Conservation (phyloP, 805 yeast species). For the Candida chilensis region DNA sequence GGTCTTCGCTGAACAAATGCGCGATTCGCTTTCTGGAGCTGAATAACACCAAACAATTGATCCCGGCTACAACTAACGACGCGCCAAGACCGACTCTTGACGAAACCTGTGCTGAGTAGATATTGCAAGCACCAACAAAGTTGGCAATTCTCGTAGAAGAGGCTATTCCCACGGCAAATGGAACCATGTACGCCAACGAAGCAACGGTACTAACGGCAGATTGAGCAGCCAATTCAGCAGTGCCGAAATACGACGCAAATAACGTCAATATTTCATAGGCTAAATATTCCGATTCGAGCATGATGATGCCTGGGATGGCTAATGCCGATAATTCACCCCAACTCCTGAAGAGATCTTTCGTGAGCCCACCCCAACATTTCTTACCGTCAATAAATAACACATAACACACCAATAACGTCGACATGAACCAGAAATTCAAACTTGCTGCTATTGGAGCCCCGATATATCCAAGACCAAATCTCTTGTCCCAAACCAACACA, state of each 20-base stretch:
- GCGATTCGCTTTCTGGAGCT: slow-evolving; percentile 43
- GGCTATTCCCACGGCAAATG: slow-evolving; percentile 36
- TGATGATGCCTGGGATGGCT: slow-evolving; percentile 35
- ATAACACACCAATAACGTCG: slow-evolving; percentile 21
- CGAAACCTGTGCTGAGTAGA: slow-evolving; percentile 23
- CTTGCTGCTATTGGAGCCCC: slow-evolving; percentile 36
- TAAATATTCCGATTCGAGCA: slow-evolving; percentile 34
- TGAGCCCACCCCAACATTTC: slow-evolving; percentile 64
- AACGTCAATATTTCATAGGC: slow-evolving; percentile 38
- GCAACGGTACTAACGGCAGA: slow-evolving; percentile 40
- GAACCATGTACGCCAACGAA: slow-evolving; percentile 31
- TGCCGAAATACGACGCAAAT: slow-evolving; percentile 37
- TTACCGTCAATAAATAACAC: slow-evolving; percentile 50
- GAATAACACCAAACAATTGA: slow-evolving; percentile 37
- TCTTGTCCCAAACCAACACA: slow-evolving; percentile 31
- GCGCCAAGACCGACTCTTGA: slow-evolving; percentile 19
- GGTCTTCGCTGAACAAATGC: slow-evolving; percentile 51
- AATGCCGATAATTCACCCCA: slow-evolving; percentile 25
- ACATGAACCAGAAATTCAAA: slow-evolving; percentile 32
- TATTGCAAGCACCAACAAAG: slow-evolving; percentile 31
- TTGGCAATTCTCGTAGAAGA: slow-evolving; percentile 34
- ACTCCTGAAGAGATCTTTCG: slow-evolving; percentile 19
- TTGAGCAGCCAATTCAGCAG: slow-evolving; percentile 41
- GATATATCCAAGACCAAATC: slow-evolving; percentile 26
- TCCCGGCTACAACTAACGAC: slow-evolving; percentile 16